These are phyloP conservation scores for Tulasnella calospora DNA, from an alignment of 768 basidiomycete genomes.

Conservation along the genomic window DNA sequence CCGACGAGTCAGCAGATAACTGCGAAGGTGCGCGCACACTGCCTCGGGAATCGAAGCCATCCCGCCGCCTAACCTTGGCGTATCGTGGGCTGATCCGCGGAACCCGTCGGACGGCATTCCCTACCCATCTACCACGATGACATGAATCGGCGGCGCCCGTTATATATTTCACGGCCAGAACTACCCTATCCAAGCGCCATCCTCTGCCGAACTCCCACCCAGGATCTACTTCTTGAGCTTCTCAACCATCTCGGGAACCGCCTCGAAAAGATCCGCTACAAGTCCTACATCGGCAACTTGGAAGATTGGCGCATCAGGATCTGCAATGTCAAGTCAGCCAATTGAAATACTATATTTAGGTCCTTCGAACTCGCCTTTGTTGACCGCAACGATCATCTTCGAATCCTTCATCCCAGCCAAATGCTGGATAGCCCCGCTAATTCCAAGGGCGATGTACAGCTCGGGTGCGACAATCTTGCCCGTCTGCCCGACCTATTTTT, in stretches of 20 bases:
- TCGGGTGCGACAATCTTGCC: conserved; percentile 98
- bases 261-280: conserved; percentile 89
- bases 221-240: conserved; percentile 58
- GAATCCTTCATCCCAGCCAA: conserved; percentile 99
- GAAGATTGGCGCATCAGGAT: conserved; percentile 97
- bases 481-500: conserved; percentile 81
- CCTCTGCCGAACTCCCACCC: neutral
- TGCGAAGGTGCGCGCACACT: neutral
- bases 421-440: conserved; percentile 98
- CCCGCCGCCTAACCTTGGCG: neutral
- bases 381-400: conserved; percentile 95
- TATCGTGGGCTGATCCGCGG: neutral
- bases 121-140: neutral
- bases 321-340: conserved; percentile 40
- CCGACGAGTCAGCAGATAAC: conserved; percentile 1
- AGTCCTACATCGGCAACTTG: conserved; percentile 95
- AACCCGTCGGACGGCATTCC: neutral
- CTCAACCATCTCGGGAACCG: conserved; percentile 82
- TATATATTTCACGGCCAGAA: neutral
- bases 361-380: conserved; percentile 60
- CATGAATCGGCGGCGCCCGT: neutral
- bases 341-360: neutral
- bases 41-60: neutral
- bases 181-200: neutral
- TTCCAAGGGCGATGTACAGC: conserved; percentile 92